These are phyloP conservation scores for Neonectria coccinea DNA, from an alignment of 2,329 filamentous ascomycete genomes.

Conservation along the genomic window DNA sequence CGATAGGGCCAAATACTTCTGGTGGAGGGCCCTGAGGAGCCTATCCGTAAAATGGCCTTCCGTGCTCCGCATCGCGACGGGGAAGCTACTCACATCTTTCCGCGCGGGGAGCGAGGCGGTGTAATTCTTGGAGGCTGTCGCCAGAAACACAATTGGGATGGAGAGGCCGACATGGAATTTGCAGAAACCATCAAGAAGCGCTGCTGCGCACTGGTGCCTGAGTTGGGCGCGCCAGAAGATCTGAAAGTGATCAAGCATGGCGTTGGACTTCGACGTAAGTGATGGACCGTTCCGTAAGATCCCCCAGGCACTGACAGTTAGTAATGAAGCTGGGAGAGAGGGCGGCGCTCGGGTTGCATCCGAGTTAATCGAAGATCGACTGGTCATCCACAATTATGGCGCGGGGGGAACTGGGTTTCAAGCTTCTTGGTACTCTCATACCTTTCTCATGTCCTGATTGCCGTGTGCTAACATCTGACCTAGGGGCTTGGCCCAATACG, in stretches of 20 bases:
- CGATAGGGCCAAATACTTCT: constrained; percentile 48
- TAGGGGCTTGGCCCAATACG: constrained; percentile 34
- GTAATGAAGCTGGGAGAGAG: constrained; percentile 31
- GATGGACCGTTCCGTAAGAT: background rate
- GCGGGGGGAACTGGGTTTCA: constrained; percentile 46
- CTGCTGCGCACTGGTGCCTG: constrained; percentile 50
- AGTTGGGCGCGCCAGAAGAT: constrained; percentile 49
- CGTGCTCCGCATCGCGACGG: constrained; percentile 55
- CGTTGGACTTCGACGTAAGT: constrained; percentile 48
- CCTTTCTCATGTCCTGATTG: background rate
- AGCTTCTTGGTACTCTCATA: constrained; percentile 37
- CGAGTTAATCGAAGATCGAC: constrained; percentile 36
- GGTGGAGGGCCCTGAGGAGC: constrained; percentile 52
- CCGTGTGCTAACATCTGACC: constrained; percentile 41
- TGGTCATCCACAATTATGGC: constrained; percentile 46
- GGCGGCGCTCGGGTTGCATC: constrained; percentile 48
- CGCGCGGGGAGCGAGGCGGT: constrained; percentile 51
- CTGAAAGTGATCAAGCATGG: constrained; percentile 50
- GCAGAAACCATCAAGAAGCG: constrained; percentile 49
- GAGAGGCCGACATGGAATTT: constrained; percentile 45
- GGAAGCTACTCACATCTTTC: constrained; percentile 58
- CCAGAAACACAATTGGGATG: constrained; percentile 49
- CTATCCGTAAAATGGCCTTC: constrained; percentile 56
- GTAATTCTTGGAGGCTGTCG: constrained; percentile 51
- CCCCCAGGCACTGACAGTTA: background rate